Evolutionary conservation across 352 stramenopile genomes (phyloP), one percentile per base, ranked within the genome.

Genomic region (Phytophthora hibernalis): DNA sequence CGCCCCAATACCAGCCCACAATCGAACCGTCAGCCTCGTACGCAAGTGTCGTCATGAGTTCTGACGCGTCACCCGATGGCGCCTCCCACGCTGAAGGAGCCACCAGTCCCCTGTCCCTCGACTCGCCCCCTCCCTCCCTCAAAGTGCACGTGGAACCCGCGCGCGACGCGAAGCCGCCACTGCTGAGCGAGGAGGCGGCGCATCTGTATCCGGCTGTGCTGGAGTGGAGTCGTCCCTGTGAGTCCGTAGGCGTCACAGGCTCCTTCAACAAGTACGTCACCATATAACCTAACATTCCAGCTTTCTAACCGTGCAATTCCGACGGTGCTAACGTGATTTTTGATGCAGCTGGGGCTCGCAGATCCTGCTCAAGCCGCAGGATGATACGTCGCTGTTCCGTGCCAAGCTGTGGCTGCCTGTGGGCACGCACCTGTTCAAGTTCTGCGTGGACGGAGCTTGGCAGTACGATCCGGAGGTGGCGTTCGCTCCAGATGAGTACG

Each of bases 401-500:
- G 68, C 79, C 40, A 86, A 77, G 65, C 73, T 95, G 3, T 89
- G 77, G 58, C 70, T 95, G 31, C 81, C 87, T 13, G 64, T 80
- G 35, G 87, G 87, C 35, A 83, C 80, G 30, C 82, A 95, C 57
- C 80, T 85, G 47, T 95, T 92, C 72, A 92, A 91, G 61, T 95
- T 83, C 53, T 91, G 82, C 51, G 79, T 92, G 35, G 84, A 95
- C 58, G 80, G 83, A 18, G 80, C 83, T 10, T 95, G 87, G 85
- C 85, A 93, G 44, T 95, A 95, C 70, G 85, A 95, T 63, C 85
- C 87, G 0, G 87, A 95, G 44, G 83, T 92, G 30, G 77, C 83
- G 2, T 95, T 95, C 62, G 87, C 87, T 2, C 82, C 82, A 0
- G 87, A 95, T 51, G 85, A 89, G 60, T 95, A 93, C 58, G 87